Base-by-base conservation (phyloP, 306 rosid species). In the Crataegus laevigata region DNA sequence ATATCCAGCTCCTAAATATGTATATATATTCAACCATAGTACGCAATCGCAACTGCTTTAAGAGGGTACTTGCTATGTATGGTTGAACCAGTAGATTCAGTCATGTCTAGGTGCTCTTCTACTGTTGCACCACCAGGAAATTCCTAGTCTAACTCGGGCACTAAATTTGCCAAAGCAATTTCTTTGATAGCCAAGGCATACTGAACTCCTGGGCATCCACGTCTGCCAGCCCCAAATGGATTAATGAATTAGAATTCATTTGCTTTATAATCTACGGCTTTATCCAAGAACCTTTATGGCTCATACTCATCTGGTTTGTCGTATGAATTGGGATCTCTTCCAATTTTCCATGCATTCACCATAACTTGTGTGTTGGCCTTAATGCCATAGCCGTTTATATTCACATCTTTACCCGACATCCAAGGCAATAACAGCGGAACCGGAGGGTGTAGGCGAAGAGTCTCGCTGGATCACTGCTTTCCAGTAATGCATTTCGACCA, bases 151-250 rank as follows among this genome's bases (percentile, higher is more conserved):
- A 38, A 86, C 19, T 78, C 80, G 25, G 69, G 77, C 4, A 79
- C 29, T 2, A 79, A 55, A 64, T 77, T 85, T 1, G 86, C 86
- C 3, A 79, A 21, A 54, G 62, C 82, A 69, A 82, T 18, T 65
- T 85, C 82, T 60, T 45, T 51, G 0, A 72, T 28, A 9, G 73
- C 68, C 59, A 32, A 63, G 26, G 82, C 84, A 76, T 79, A 82
- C 12, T 17, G 17, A 55, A 22, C 25, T 2, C 74, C 88, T 0
- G 86, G 88, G 38, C 84, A 79, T 12, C 43, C 8, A 1, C 51
- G 22, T 28, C 71, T 22, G 0, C 86, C 89, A 6, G 80, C 82
- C 0, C 86, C 84, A 14, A 85, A 85, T 29, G 86, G 86, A n/a
- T n/a, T n/a, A n/a, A 82, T 73, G 0, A 85, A 43, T 22, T 57